A percentile compares a stretch with the other conserved stretches of the same genome.
phyloP scores from a whole-genome alignment of 75 land plant species.

The Picea sitchensis region DNA sequence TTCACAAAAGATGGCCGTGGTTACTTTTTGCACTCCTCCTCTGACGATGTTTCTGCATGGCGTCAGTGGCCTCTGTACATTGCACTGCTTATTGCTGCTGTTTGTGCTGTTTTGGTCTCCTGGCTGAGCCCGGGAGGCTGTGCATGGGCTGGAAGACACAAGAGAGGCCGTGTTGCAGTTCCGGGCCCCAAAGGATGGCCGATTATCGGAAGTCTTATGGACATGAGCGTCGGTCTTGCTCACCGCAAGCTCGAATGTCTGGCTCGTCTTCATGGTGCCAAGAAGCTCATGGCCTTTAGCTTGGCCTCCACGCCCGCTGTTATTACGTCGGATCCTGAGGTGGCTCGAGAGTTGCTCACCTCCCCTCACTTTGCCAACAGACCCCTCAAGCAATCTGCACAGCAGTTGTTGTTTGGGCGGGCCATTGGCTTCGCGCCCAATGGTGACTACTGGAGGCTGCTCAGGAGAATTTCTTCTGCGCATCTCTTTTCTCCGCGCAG shows the following conservation, averaged over 20 bases:
- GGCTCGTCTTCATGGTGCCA: slow-evolving; percentile 19
- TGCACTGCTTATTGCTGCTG: neutral
- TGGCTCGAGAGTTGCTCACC: slow-evolving; percentile 48
- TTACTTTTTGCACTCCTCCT: neutral
- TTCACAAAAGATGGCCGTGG: slow-evolving; percentile 11
- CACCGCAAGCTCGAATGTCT: slow-evolving; percentile 38
- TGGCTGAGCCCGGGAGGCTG: slow-evolving; percentile 53
- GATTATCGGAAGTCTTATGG: slow-evolving; percentile 31
- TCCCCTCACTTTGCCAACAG: slow-evolving; percentile 59
- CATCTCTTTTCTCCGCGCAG: slow-evolving; percentile 58
- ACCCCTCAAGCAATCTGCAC: slow-evolving; percentile 69
- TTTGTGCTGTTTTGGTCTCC: slow-evolving; percentile 17
- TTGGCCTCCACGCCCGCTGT: slow-evolving; percentile 46
- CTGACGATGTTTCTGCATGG: slow-evolving; percentile 9
- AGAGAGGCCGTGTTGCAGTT: slow-evolving; percentile 50
- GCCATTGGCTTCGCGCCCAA: slow-evolving; percentile 79
- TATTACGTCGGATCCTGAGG: slow-evolving; percentile 41
- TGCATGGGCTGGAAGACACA: slow-evolving; percentile 60
- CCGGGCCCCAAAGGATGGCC: slow-evolving; percentile 54
- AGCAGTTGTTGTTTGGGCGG: slow-evolving; percentile 53
- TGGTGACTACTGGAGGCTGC: slow-evolving; percentile 68
- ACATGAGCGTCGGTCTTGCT: slow-evolving; percentile 26
- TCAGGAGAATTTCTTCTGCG: slow-evolving; percentile 60
- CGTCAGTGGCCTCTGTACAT: neutral
- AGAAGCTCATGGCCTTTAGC: slow-evolving; percentile 58